These are phyloP conservation scores for Malus hybrid DNA, from an alignment of 331 rosid genomes.

Conservation along the genomic window DNA sequence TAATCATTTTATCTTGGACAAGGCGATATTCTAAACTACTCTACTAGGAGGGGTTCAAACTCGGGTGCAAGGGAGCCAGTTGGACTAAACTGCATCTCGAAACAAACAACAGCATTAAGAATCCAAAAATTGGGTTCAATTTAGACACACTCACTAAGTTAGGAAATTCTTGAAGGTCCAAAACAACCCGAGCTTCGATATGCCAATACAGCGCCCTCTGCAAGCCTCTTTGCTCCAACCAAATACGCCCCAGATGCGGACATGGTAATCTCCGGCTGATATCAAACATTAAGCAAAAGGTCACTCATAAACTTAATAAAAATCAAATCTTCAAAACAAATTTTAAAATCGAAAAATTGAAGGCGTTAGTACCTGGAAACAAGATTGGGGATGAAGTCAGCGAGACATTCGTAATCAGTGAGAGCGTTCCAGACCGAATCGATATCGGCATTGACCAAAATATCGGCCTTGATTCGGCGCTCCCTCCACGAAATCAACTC, in stretches of 20 bases:
- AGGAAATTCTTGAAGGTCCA: slow-evolving; percentile 79
- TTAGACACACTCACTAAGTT: slow-evolving; percentile 47
- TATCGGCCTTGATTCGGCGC: slow-evolving; percentile 58
- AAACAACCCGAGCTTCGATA: slow-evolving; percentile 96
- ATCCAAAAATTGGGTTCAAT: neutral
- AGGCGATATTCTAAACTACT: too few species aligned
- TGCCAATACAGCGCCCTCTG: slow-evolving; percentile 97
- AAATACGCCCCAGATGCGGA: slow-evolving; percentile 80
- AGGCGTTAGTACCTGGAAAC: slow-evolving; percentile 55
- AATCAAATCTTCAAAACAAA: neutral
- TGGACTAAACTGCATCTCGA: too few species aligned
- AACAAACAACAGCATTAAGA: neutral
- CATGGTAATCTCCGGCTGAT: slow-evolving; percentile 74
- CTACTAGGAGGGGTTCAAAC: too few species aligned
- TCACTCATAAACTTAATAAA: neutral
- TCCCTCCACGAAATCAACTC: slow-evolving; percentile 87
- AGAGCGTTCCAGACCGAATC: slow-evolving; percentile 79
- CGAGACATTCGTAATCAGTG: slow-evolving; percentile 84
- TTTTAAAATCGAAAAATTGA: neutral
- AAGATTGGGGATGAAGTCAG: slow-evolving; percentile 92
- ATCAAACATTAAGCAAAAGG: neutral
- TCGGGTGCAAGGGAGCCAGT: too few species aligned
- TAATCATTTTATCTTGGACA: neutral
- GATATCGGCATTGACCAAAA: slow-evolving; percentile 53
- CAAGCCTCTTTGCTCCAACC: slow-evolving; percentile 94